Evolutionary conservation across 1,284 basidiomycete species (phyloP).

Genomic region (Pascua sp.): DNA sequence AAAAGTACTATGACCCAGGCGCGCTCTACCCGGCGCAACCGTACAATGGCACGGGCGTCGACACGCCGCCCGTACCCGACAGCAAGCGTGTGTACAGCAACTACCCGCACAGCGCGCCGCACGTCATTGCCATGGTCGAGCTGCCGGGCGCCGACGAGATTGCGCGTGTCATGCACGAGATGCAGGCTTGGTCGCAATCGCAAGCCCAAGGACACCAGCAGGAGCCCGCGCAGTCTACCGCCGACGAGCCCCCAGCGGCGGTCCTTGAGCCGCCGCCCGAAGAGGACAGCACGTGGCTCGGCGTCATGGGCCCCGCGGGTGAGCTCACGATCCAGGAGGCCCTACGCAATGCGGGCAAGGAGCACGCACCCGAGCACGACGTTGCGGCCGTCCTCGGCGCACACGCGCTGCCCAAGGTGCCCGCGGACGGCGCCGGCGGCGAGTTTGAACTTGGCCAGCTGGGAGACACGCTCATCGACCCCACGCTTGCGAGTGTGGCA

Average conservation of each 20-base stretch:
- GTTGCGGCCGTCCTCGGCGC: background rate
- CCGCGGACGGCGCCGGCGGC: background rate
- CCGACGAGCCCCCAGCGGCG: background rate
- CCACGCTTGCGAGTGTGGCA: background rate
- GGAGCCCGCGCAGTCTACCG: background rate
- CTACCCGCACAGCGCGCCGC: slow-evolving; percentile 30
- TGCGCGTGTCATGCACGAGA: slow-evolving; percentile 23
- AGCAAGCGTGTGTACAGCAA: slow-evolving; percentile 23
- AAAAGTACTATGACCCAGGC: slow-evolving; percentile 20
- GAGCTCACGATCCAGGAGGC: slow-evolving; percentile 33
- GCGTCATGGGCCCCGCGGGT: slow-evolving; percentile 8
- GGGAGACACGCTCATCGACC: background rate
- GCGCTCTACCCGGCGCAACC: slow-evolving; percentile 18
- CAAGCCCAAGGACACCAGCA: background rate
- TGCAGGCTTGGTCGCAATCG: no score
- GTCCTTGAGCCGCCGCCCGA: background rate
- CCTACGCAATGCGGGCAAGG: slow-evolving; percentile 22
- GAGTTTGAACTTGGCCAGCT: slow-evolving; percentile 1
- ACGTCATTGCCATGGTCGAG: slow-evolving; percentile 37
- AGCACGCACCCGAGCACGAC: background rate
- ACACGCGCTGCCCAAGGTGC: background rate
- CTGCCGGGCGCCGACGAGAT: slow-evolving; percentile 34
- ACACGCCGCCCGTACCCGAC: slow-evolving; percentile 10
- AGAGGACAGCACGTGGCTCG: slow-evolving; percentile 6
- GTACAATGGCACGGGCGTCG: slow-evolving; percentile 6